phyloP scores from a whole-genome alignment of 83 land plant genomes.

The Thuja plicata region DNA sequence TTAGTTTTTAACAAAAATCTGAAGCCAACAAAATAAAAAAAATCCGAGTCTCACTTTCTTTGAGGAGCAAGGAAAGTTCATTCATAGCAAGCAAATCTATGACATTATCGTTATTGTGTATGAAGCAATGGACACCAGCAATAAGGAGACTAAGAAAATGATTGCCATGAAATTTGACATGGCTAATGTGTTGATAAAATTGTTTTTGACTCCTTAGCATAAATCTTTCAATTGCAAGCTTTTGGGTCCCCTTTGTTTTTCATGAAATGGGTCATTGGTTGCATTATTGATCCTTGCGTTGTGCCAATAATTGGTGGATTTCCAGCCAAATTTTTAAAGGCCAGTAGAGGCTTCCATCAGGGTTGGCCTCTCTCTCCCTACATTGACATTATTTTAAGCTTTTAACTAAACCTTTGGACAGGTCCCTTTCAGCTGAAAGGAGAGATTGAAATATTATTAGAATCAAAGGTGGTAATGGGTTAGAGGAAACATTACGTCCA shows the following conservation, averaged over 20 bases:
- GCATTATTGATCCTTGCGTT: not conserved
- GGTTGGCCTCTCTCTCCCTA: not conserved
- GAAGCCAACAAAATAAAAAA: not conserved
- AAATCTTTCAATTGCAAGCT: not conserved
- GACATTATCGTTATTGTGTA: not conserved
- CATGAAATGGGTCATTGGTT: not conserved
- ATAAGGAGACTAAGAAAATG: not conserved
- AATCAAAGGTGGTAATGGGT: not conserved
- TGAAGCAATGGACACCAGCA: not conserved
- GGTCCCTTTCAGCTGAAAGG: too few species aligned
- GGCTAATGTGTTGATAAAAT: not conserved
- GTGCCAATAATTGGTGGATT: not conserved
- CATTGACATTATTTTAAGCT: not conserved
- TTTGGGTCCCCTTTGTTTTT: not conserved
- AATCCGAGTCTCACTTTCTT: not conserved
- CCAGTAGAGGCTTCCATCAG: not conserved
- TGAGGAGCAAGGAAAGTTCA: not conserved
- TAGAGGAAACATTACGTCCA: not conserved
- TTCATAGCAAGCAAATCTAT: not conserved
- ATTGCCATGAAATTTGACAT: not conserved
- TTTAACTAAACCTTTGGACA: not conserved
- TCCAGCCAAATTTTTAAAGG: too few species aligned
- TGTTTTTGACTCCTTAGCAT: not conserved
- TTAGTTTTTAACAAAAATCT: not conserved
- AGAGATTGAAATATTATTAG: not conserved